Conservation (phyloP, 2,329 filamentous ascomycete species). For the Chaetomium olivaceum region DNA sequence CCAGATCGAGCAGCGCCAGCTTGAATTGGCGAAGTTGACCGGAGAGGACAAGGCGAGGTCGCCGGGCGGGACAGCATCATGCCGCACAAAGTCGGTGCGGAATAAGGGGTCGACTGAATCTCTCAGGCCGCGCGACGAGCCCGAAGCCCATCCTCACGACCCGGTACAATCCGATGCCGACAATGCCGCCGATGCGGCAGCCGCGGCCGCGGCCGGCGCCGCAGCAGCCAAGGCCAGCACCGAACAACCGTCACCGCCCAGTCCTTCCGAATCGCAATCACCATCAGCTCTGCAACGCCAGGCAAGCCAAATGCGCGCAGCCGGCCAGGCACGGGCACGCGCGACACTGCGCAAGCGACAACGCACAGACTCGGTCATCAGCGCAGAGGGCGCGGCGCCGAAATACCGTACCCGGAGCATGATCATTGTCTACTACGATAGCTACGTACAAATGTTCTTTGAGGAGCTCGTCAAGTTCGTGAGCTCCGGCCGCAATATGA, state of each 20-base stretch:
- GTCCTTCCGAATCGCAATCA: constrained; percentile 40
- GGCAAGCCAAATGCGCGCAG: constrained; percentile 47
- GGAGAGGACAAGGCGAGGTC: constrained; percentile 30
- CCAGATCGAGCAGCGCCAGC: constrained; percentile 62
- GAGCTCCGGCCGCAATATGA: constrained; percentile 75
- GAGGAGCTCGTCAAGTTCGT: constrained; percentile 81
- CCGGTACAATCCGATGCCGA: constrained; percentile 20
- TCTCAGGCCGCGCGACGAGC: constrained; percentile 52
- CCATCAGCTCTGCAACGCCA: constrained; percentile 43
- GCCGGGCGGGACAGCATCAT: constrained; percentile 31
- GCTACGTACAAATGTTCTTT: constrained; percentile 78
- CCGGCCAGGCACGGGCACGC: constrained; percentile 49
- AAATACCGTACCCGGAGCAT: constrained; percentile 71
- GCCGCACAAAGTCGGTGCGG: constrained; percentile 44
- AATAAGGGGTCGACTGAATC: constrained; percentile 58
- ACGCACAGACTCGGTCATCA: constrained; percentile 54
- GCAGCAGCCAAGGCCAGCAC: constrained; percentile 26
- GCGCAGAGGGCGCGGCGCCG: constrained; percentile 48
- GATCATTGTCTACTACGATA: constrained; percentile 91
- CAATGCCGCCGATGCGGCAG: constrained; percentile 11
- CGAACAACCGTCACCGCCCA: constrained; percentile 36
- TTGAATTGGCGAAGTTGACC: constrained; percentile 52
- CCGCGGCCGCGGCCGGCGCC: constrained; percentile 26
- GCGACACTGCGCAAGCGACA: constrained; percentile 52
- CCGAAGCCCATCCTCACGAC: constrained; percentile 33